phyloP scores from a whole-genome alignment of 1,139 yeast genomes.

The Pneumocystis wakefieldiae region DNA sequence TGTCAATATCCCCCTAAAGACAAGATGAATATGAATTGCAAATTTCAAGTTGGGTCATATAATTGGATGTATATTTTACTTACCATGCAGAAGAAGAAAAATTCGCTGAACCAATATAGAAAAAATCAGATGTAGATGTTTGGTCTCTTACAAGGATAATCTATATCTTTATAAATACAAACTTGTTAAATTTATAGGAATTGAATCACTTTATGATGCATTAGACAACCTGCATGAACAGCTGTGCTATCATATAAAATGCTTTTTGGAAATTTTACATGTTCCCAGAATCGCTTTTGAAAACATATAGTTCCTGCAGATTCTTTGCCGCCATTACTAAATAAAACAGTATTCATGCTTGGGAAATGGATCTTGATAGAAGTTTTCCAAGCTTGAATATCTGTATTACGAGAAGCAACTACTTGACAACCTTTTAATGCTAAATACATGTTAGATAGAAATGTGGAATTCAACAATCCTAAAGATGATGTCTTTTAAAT shows the following conservation, averaged over 20 bases:
- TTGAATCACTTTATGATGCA: slow-evolving; percentile 14
- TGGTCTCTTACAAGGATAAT: background rate
- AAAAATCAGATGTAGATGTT: background rate
- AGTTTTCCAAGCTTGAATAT: background rate
- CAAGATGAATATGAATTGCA: background rate
- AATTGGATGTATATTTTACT: background rate
- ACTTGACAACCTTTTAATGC: background rate
- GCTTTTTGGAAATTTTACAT: slow-evolving; percentile 13
- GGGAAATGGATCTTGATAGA: slow-evolving; percentile 14
- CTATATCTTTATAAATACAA: slow-evolving; percentile 1
- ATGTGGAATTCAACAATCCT: slow-evolving; percentile 9
- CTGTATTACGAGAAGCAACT: background rate
- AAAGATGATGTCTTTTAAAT: slow-evolving; percentile 8
- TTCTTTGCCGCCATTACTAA: slow-evolving; percentile 12
- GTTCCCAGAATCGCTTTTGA: slow-evolving; percentile 9
- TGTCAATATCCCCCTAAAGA: slow-evolving; percentile 14
- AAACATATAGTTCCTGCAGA: slow-evolving; percentile 15
- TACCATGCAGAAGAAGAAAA: slow-evolving; percentile 18
- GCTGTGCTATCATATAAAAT: slow-evolving; percentile 13
- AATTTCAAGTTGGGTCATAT: background rate
- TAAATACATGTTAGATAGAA: slow-evolving; percentile 1
- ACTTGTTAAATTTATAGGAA: slow-evolving; percentile 8
- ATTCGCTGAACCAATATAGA: slow-evolving; percentile 18
- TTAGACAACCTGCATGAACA: slow-evolving; percentile 13
- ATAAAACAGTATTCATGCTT: slow-evolving; percentile 13